Conservation (phyloP, 805 yeast species). For the Geotrichum ghanense region DNA sequence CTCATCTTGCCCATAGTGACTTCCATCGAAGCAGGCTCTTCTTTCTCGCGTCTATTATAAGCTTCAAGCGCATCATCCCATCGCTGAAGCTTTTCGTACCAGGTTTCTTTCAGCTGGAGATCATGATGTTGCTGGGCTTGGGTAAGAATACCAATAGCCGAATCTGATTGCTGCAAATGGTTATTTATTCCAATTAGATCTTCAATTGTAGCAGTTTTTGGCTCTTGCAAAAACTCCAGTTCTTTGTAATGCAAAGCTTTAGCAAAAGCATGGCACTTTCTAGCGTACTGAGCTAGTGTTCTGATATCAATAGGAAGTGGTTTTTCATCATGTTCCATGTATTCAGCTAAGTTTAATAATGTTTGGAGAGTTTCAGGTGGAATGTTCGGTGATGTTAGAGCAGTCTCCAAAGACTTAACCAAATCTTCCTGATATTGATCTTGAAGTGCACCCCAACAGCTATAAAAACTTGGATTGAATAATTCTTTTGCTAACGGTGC, state of each 20-base stretch:
- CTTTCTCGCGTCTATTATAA: constrained; percentile 61
- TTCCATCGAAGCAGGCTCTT: constrained; percentile 55
- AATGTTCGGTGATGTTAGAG: constrained; percentile 78
- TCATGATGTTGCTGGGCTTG: constrained; percentile 57
- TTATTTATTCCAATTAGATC: constrained; percentile 86
- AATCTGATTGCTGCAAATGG: constrained; percentile 91
- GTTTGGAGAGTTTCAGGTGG: constrained; percentile 95
- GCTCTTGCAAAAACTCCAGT: constrained; percentile 86
- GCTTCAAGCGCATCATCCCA: constrained; percentile 98
- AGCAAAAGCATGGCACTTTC: constrained; percentile 93
- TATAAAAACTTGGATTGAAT: constrained; percentile 88
- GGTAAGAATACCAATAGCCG: constrained; percentile 92
- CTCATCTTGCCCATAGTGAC: constrained; percentile 97
- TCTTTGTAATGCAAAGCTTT: constrained; percentile 95
- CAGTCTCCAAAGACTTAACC: constrained; percentile 73
- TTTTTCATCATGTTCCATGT: constrained; percentile 95
- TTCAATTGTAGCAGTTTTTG: constrained; percentile 84
- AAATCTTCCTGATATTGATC: constrained; percentile 84
- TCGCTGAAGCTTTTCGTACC: constrained; percentile 93
- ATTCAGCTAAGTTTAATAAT: constrained; percentile 80
- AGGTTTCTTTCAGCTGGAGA: constrained; percentile 84
- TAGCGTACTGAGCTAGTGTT: constrained; percentile 85
- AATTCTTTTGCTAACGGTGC: constrained; percentile 81
- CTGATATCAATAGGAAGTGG: constrained; percentile 86
- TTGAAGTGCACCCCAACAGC: constrained; percentile 89